phyloP scores from a whole-genome alignment of 805 yeast species.

The Candida sakaeoensis region DNA sequence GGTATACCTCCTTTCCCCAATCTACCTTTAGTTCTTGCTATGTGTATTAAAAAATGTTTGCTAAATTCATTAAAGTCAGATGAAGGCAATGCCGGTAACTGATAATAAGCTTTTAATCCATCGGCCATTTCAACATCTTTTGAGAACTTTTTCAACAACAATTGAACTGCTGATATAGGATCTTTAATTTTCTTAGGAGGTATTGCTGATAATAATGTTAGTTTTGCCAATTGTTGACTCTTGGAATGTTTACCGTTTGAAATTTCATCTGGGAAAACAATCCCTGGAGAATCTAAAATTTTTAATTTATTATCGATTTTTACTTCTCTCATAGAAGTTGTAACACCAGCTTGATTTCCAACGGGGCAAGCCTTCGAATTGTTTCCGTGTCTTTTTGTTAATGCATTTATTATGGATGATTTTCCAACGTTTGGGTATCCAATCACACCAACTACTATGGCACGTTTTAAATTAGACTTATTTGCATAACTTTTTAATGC shows the following conservation, averaged over 20 bases:
- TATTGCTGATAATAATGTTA: slow-evolving; percentile 81
- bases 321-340: slow-evolving; percentile 86
- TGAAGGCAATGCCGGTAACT: slow-evolving; percentile 75
- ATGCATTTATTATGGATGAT: slow-evolving; percentile 88
- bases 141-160: slow-evolving; percentile 71
- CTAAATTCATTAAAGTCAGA: slow-evolving; percentile 70
- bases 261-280: slow-evolving; percentile 79
- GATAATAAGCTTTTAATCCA: slow-evolving; percentile 67
- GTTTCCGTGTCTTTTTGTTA: slow-evolving; percentile 76
- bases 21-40: slow-evolving; percentile 90
- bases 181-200: slow-evolving; percentile 84
- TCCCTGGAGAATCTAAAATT: slow-evolving; percentile 94
- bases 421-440: slow-evolving; percentile 98
- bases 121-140: slow-evolving; percentile 75
- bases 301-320: slow-evolving; percentile 87
- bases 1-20: slow-evolving; percentile 92
- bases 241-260: slow-evolving; percentile 43
- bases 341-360: slow-evolving; percentile 97
- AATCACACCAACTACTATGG: slow-evolving; percentile 89
- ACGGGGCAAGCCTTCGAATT: slow-evolving; percentile 82
- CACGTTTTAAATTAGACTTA: slow-evolving; percentile 80
- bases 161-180: slow-evolving; percentile 76
- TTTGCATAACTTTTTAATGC: slow-evolving; percentile 83
- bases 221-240: slow-evolving; percentile 77
- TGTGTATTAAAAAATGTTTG: slow-evolving; percentile 83